A percentile compares a stretch with the other conserved stretches of the same genome.
Conservation (phyloP, 2,329 filamentous ascomycete species). For the Aureobasidium pullulans region DNA sequence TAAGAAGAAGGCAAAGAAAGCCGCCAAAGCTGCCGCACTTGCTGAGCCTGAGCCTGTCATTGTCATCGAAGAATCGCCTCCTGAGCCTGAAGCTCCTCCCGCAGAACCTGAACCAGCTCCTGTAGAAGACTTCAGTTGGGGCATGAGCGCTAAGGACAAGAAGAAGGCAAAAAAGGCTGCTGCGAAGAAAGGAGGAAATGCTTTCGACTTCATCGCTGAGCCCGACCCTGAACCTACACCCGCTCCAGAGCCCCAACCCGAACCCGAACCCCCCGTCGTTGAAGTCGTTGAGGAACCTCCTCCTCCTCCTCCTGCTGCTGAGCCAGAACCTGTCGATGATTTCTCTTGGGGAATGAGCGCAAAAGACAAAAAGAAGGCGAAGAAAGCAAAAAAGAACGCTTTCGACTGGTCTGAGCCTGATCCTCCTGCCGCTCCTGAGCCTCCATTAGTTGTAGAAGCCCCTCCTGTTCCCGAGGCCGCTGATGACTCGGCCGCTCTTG, state of each 20-base stretch:
- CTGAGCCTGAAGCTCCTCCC: slow-evolving; percentile 27
- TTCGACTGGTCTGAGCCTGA: slow-evolving; percentile 20
- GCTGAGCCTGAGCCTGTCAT: slow-evolving; percentile 22
- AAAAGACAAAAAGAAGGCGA: slow-evolving; percentile 28
- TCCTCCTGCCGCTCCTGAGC: slow-evolving; percentile 19
- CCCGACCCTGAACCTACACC: slow-evolving; percentile 24
- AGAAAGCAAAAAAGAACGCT: slow-evolving; percentile 32
- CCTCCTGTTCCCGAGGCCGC: slow-evolving; percentile 28
- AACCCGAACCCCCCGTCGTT: slow-evolving; percentile 25
- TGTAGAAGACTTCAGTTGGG: slow-evolving; percentile 26
- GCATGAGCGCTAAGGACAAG: slow-evolving; percentile 34
- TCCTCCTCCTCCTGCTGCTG: not conserved
- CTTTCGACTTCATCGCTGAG: slow-evolving; percentile 18
- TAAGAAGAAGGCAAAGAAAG: slow-evolving; percentile 31
- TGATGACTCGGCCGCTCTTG: slow-evolving; percentile 22
- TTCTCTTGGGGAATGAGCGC: slow-evolving; percentile 20
- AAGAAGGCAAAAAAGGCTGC: slow-evolving; percentile 42
- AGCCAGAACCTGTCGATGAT: not conserved
- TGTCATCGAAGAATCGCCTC: slow-evolving; percentile 19
- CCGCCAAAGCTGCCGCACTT: slow-evolving; percentile 25
- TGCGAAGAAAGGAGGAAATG: slow-evolving; percentile 33
- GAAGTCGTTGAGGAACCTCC: not conserved
- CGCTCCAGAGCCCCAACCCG: slow-evolving; percentile 24
- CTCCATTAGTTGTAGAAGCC: slow-evolving; percentile 17
- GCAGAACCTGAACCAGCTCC: slow-evolving; percentile 35